Evolutionary conservation across 2,329 filamentous ascomycete species (phyloP).

Genomic region (Taxawa tesnikishii): DNA sequence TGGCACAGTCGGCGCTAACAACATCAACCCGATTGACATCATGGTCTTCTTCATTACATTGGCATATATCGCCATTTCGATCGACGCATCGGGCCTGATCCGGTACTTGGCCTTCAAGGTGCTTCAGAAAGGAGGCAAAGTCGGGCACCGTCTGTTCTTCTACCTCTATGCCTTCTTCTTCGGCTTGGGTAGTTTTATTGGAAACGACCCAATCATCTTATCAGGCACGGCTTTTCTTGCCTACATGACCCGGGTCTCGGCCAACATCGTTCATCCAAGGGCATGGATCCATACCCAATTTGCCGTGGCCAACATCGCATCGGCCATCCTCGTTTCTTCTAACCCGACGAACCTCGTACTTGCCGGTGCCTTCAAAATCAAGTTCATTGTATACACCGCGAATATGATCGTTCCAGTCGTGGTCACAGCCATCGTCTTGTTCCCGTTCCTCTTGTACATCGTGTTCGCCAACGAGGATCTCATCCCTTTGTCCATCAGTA

Average conservation of each 20-base stretch:
- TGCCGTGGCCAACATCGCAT: constrained; percentile 59
- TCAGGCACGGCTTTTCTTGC: constrained; percentile 64
- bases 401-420: constrained; percentile 65
- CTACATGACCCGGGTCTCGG: constrained; percentile 65
- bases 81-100: constrained; percentile 63
- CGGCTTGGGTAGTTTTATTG: constrained; percentile 52
- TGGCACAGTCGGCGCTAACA: constrained; percentile 52
- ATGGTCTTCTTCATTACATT: constrained; percentile 64
- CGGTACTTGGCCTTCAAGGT: constrained; percentile 60
- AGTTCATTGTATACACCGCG: constrained; percentile 62
- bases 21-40: constrained; percentile 59
- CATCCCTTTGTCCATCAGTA: constrained; percentile 53
- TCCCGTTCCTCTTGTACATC: constrained; percentile 58
- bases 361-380: constrained; percentile 59
- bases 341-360: constrained; percentile 68
- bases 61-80: constrained; percentile 66
- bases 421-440: constrained; percentile 54
- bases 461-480: constrained; percentile 53
- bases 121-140: constrained; percentile 52
- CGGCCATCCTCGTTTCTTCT: constrained; percentile 63
- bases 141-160: constrained; percentile 58
- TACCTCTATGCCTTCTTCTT: constrained; percentile 67
- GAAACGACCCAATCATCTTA: constrained; percentile 64
- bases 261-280: constrained; percentile 57
- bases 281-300: constrained; percentile 67